phyloP scores from a whole-genome alignment of 2,329 filamentous ascomycete genomes.

The Monosporascus cannonballus region DNA sequence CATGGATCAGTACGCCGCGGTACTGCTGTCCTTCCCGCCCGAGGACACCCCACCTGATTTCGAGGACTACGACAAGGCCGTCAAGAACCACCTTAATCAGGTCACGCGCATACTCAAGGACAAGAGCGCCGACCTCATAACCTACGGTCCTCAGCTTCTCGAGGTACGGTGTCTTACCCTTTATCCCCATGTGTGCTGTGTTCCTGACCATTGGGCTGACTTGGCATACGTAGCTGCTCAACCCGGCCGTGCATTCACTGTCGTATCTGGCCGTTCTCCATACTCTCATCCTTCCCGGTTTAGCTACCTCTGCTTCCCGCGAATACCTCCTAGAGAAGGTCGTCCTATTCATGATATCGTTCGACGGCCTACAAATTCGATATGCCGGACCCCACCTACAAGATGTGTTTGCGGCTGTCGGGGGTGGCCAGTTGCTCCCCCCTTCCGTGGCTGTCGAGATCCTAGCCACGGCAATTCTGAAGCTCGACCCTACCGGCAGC shows the following conservation, averaged over 20 bases:
- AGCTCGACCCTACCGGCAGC: conserved; percentile 59
- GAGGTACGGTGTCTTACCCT: conserved; percentile 24
- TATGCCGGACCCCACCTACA: conserved; percentile 40
- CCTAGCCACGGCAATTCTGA: conserved; percentile 49
- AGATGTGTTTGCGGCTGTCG: conserved; percentile 36
- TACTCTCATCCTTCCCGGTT: conserved; percentile 27
- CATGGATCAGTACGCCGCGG: conserved; percentile 32
- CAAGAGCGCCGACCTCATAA: conserved; percentile 24
- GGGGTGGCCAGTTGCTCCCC: conserved; percentile 29
- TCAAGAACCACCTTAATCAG: conserved; percentile 30
- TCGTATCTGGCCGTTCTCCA: conserved; percentile 45
- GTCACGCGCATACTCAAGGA: conserved; percentile 33
- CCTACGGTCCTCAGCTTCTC: conserved; percentile 33
- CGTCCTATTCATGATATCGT: conserved; percentile 39
- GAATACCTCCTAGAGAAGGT: conserved; percentile 34
- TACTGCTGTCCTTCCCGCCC: conserved; percentile 38
- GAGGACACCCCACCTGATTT: conserved; percentile 19
- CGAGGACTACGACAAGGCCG: conserved; percentile 34
- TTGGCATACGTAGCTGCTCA: conserved; percentile 30
- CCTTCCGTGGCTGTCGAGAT: conserved; percentile 39
- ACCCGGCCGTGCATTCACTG: conserved; percentile 44
- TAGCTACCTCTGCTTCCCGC: conserved; percentile 18
- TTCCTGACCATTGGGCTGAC: conserved; percentile 10
- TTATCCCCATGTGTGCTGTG: not conserved
- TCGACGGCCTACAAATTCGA: conserved; percentile 46